Percentiles rank a stretch among this genome's conserved stretches.
phyloP scores from a whole-genome alignment of 345 rosid species.

The Leavenworthia alabamica region DNA sequence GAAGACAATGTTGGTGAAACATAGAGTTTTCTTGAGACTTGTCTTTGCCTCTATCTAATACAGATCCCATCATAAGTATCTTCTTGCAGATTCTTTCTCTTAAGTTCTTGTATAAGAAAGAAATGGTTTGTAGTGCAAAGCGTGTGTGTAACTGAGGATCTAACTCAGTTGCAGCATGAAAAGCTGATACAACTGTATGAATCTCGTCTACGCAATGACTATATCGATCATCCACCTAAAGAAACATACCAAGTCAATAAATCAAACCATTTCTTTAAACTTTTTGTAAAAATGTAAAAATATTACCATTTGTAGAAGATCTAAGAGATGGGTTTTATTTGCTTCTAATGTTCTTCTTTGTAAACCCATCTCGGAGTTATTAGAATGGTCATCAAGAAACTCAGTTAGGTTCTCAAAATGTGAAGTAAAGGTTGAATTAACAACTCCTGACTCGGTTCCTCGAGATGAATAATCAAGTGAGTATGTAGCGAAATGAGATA shows the following conservation, averaged over 20 bases:
- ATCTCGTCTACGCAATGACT: slow-evolving; percentile 83
- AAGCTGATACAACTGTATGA: slow-evolving; percentile 88
- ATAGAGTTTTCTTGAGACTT: slow-evolving; percentile 41
- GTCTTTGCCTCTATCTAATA: slow-evolving; percentile 37
- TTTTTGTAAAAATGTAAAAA: neutral
- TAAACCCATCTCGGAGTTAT: slow-evolving; percentile 16
- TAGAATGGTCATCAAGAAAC: slow-evolving; percentile 26
- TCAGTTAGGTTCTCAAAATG: slow-evolving; percentile 24
- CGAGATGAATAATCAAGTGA: slow-evolving; percentile 42
- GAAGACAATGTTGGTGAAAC: slow-evolving; percentile 66
- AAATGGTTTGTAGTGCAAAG: slow-evolving; percentile 69
- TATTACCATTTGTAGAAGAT: slow-evolving; percentile 68
- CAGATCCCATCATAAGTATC: slow-evolving; percentile 63
- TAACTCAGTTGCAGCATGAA: slow-evolving; percentile 87
- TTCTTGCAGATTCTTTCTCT: slow-evolving; percentile 82
- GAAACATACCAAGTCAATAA: neutral
- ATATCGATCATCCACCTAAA: slow-evolving; percentile 83
- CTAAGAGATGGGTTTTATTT: slow-evolving; percentile 56
- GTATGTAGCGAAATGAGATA: slow-evolving; percentile 69
- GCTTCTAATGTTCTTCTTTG: slow-evolving; percentile 39
- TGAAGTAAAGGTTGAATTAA: slow-evolving; percentile 22
- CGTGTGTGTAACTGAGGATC: slow-evolving; percentile 74
- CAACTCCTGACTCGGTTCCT: slow-evolving; percentile 25
- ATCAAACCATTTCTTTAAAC: neutral
- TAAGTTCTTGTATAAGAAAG: slow-evolving; percentile 61